Evolutionary conservation across 768 basidiomycete species (phyloP), one percentile per base, ranked within the genome.

Genomic region (Phanerodontia chrysosporium): DNA sequence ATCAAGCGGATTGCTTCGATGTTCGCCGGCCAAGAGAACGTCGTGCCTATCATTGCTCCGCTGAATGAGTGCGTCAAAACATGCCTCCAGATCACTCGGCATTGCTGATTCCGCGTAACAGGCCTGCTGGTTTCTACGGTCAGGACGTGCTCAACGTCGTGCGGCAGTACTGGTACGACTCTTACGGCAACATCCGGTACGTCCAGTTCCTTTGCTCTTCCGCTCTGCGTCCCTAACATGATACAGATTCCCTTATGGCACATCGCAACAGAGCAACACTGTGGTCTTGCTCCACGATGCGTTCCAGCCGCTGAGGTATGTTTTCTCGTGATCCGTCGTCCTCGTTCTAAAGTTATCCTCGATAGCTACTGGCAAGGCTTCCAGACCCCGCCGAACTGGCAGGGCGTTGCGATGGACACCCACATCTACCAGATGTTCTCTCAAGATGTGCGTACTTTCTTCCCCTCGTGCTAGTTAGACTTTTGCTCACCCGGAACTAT

Each of bases 371-470:
- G 90, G 90, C 67, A 72, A 39, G 82, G 83, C 21, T 89, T 87
- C 60, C 76, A 83, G 77, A 72, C 77, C 3, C 49, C 71, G n/a
- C 80, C 83, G 0, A 58, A 75, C 36, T 87, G 63, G 58, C 66
- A 84, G 42, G 87, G 88, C 12, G 91, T 91, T 21, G 81, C 86
- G 24, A 82, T 93, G 75, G 90, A 91, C 69, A 90, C 86, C 32
- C 89, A 91, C 66, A 82, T 87, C 54, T 91, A 91, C 66, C 87
- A 90, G 66, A 80, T 91, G 71, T 91, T 91, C 74, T 81, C 79
- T 22, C 65, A 79, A 36, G 69, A 74, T 21, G 87, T 87, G 64
- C 69, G 83, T 69, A 36, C 13, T 30, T 13, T 44, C 55, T 13
- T 42, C 48, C 51, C 36, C 39, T 53, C 28, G 30, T 53, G 35